Conservation (phyloP, 208 protist species). For the Acanthamoeba polyphaga region DNA sequence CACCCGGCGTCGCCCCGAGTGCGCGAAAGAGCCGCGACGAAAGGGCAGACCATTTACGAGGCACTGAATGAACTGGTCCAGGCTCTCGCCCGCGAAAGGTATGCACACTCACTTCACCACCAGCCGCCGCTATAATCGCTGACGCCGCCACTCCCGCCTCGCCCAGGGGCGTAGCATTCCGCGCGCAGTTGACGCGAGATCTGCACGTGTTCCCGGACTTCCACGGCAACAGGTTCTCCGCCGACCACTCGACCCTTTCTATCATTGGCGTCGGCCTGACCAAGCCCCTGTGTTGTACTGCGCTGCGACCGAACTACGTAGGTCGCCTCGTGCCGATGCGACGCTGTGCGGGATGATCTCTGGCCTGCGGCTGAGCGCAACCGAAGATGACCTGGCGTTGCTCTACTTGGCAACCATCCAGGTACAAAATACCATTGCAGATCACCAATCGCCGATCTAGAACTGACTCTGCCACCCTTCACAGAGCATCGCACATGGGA, state of each 20-base stretch:
- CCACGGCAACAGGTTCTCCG: constrained; percentile 20
- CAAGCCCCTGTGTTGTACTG: background rate
- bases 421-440: background rate
- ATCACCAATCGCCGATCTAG: background rate
- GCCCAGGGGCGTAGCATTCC: background rate
- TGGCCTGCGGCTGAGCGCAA: constrained; percentile 11
- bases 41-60: background rate
- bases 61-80: constrained; percentile 4
- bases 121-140: too few relatives aligned
- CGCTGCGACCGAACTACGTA: background rate
- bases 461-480: background rate
- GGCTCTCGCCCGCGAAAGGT: background rate
- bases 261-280: background rate
- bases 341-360: constrained; percentile 13
- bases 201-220: constrained; percentile 62
- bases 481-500: constrained; percentile 8
- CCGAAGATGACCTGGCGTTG: constrained; percentile 11
- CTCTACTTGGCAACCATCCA: constrained; percentile 53
- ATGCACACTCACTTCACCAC: too few relatives aligned
- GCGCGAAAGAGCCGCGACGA: background rate
- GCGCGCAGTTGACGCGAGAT: constrained; percentile 12
- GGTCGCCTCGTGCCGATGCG: background rate
- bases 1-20: background rate
- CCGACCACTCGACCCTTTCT: background rate
- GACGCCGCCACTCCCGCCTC: background rate